Base-by-base conservation (phyloP, 352 stramenopile genomes). In the Globisporangium cylindrosporum region DNA sequence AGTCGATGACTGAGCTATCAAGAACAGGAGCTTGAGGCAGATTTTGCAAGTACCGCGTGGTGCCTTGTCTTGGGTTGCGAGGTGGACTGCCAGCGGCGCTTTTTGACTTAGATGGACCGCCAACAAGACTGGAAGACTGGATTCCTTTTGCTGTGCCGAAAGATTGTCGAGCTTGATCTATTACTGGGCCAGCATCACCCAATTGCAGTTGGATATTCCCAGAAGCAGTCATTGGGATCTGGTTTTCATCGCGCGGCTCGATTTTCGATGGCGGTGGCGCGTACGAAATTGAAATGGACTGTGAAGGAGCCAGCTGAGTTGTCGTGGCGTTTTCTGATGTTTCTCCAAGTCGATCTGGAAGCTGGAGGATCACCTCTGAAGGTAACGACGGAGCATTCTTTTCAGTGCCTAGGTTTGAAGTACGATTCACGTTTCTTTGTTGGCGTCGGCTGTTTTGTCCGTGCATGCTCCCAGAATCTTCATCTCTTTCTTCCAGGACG, bases 1-100 rank as follows among this genome's bases (percentile, higher is more conserved):
- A 88, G 15, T 76, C 69, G 10, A 90, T 36, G 5, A 69, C 74
- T 3, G 68, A 62, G 12, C 51, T 34, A 41, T 85, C 73, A 60
- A 86, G 57, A 24, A 68, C 63, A 54, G 74, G 27, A 34, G 70
- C 4, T 46, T 64, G 68, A 54, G 73, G 73, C 36, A 82, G 62
- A 46, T 71, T 71, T n/a, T 74, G 73, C 62, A 75, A 34, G 9
- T 46, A 29, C 22, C 46, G 54, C 10, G 64, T 59, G 3, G 63
- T 59, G 6, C 60, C 62, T 22, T 48, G 49, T 1, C 38, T 32
- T 20, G 65, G 18, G 10, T 66, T 65, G n/a, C 59, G 59, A 41
- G 53, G 58, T 12, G 59, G 69, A 9, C 69, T 68, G 3, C 64
- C 54, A 3, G 53, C 38, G 49, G 59, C 38, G 20, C 59, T 53